These are phyloP conservation scores for Spiraea crenata DNA, from an alignment of 331 rosid genomes.

Conservation along the genomic window DNA sequence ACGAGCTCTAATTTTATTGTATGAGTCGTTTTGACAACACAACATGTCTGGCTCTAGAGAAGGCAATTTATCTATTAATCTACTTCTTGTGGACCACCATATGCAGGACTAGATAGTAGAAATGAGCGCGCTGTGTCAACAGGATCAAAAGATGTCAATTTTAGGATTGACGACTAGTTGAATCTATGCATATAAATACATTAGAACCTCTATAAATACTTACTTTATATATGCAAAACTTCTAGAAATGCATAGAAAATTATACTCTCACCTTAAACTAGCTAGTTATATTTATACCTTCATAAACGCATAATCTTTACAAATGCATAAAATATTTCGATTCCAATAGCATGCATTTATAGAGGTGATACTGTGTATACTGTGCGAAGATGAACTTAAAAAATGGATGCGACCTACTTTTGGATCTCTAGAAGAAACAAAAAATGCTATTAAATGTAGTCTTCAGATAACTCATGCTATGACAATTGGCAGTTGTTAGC, in stretches of 20 bases:
- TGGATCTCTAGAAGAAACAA: constrained; percentile 15
- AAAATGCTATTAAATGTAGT: background rate
- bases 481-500: background rate
- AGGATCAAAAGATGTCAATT: constrained; percentile 9
- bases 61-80: too few species aligned
- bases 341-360: too few species aligned
- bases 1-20: background rate
- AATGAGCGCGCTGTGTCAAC: constrained; percentile 11
- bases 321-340: too few species aligned
- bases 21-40: too few species aligned
- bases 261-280: too few species aligned
- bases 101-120: background rate
- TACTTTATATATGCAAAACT: too few species aligned
- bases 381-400: background rate
- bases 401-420: constrained; percentile 26
- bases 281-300: too few species aligned
- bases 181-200: background rate
- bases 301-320: too few species aligned
- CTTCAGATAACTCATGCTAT: background rate
- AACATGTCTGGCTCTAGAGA: too few species aligned
- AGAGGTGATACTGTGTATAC: too few species aligned
- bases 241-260: too few species aligned
- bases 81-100: background rate
- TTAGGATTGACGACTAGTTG: constrained; percentile 1
- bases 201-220: too few species aligned